Evolutionary conservation across 495 filamentous ascomycete species (phyloP).

Genomic region (Stereocaulon alpinum): DNA sequence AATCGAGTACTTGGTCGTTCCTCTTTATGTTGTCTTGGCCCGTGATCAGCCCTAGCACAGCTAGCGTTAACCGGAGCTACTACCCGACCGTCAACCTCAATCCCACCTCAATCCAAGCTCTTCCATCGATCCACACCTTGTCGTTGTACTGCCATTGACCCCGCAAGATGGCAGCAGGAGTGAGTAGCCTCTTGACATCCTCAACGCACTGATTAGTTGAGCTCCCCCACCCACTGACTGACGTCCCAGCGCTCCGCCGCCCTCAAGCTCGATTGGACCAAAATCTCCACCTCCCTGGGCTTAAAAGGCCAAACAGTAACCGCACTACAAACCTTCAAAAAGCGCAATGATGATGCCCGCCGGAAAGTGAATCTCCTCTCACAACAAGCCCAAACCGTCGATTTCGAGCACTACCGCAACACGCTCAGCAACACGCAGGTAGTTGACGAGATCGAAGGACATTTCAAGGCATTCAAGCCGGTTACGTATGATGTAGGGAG

Average conservation of each 20-base stretch:
- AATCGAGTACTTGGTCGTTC: no score
- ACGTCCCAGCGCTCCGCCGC: conserved; percentile 80
- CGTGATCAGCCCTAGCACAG: conserved; percentile 28
- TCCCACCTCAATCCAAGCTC: conserved; percentile 29
- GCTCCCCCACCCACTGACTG: conserved; percentile 17
- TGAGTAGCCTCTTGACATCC: not conserved
- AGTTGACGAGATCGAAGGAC: conserved; percentile 92
- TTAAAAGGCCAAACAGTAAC: conserved; percentile 88
- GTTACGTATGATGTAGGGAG: conserved; percentile 77
- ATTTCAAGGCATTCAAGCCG: conserved; percentile 82
- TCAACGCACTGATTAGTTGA: not conserved
- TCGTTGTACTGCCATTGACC: conserved; percentile 23
- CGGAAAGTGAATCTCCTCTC: conserved; percentile 74
- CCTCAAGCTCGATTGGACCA: conserved; percentile 97
- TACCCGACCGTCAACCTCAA: conserved; percentile 22
- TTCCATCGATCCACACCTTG: conserved; percentile 36
- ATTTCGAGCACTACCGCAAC: conserved; percentile 87
- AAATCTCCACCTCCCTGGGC: conserved; percentile 81
- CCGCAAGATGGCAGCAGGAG: conserved; percentile 75
- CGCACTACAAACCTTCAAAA: conserved; percentile 92
- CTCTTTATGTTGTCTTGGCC: conserved; percentile 17
- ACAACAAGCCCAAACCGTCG: conserved; percentile 70
- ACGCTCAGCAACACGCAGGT: conserved; percentile 88
- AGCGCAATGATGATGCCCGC: conserved; percentile 97
- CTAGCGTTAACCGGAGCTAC: conserved; percentile 25